A percentile compares a stretch with the other conserved stretches of the same genome.
phyloP scores from a whole-genome alignment of 768 basidiomycete genomes.

The Wakefieldia striispora region DNA sequence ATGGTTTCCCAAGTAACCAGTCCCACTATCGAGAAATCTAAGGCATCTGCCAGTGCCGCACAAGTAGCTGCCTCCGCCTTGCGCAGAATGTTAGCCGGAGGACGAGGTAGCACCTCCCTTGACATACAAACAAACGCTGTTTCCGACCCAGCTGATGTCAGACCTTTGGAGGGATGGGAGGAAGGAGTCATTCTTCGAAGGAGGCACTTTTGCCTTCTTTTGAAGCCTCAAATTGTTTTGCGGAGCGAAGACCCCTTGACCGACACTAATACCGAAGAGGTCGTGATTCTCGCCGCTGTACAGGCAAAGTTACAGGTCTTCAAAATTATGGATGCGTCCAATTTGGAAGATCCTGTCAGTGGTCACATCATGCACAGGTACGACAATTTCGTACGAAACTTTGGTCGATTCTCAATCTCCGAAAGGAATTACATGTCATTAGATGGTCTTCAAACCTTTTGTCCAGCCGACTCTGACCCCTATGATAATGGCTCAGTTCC shows the following conservation, averaged over 20 bases:
- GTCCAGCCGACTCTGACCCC: slow-evolving; percentile 51
- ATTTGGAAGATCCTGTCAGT: slow-evolving; percentile 79
- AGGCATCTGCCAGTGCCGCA: slow-evolving; percentile 42
- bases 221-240: slow-evolving; percentile 89
- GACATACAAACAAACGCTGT: slow-evolving; percentile 35
- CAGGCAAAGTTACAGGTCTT: slow-evolving; percentile 79
- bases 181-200: slow-evolving; percentile 67
- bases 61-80: slow-evolving; percentile 67
- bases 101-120: slow-evolving; percentile 43
- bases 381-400: background rate
- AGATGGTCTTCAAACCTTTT: slow-evolving; percentile 84
- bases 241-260: slow-evolving; percentile 49
- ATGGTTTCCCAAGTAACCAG: slow-evolving; percentile 13
- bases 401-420: slow-evolving; percentile 2
- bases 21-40: slow-evolving; percentile 26
- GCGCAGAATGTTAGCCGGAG: slow-evolving; percentile 60
- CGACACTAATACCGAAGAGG: slow-evolving; percentile 42
- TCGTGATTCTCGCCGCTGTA: slow-evolving; percentile 73
- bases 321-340: slow-evolving; percentile 75
- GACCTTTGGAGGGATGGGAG: slow-evolving; percentile 70
- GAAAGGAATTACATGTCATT: slow-evolving; percentile 74
- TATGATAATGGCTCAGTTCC: slow-evolving; percentile 63
- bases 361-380: slow-evolving; percentile 87
- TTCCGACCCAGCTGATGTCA: slow-evolving; percentile 37
- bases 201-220: slow-evolving; percentile 77